Conservation (phyloP, 2,329 filamentous ascomycete genomes). For the Atkinsonella hypoxylon region DNA sequence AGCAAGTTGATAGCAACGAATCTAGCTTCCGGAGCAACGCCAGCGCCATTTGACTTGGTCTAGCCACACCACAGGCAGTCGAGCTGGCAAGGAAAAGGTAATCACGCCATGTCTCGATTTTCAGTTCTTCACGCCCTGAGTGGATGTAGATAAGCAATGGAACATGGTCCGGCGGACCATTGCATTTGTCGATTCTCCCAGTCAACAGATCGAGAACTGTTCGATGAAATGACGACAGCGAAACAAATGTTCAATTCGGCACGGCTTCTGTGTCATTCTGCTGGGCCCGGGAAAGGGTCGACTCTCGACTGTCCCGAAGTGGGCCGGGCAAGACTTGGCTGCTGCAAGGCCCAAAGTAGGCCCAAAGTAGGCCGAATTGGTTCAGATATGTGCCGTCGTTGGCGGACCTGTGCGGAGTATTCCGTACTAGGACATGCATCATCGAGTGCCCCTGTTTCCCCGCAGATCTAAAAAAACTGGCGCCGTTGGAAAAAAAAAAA, state of each 20-base stretch:
- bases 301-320: neutral
- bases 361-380: neutral
- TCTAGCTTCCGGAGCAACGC: neutral
- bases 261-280: neutral
- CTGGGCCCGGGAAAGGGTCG: neutral
- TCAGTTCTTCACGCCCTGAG: neutral
- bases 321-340: neutral
- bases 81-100: neutral
- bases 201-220: neutral
- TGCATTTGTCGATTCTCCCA: neutral
- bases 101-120: neutral
- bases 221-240: neutral
- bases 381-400: neutral
- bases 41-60: neutral
- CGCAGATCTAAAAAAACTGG: constrained; percentile 7
- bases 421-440: neutral
- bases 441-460: neutral
- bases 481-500: neutral
- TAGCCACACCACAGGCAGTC: neutral
- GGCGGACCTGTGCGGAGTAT: neutral
- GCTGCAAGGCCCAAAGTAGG: neutral
- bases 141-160: neutral
- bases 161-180: neutral
- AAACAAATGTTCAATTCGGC: no score
- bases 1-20: neutral